Evolutionary conservation across 2,329 filamentous ascomycete species (phyloP).

Genomic region (Calonectria henricotiae): DNA sequence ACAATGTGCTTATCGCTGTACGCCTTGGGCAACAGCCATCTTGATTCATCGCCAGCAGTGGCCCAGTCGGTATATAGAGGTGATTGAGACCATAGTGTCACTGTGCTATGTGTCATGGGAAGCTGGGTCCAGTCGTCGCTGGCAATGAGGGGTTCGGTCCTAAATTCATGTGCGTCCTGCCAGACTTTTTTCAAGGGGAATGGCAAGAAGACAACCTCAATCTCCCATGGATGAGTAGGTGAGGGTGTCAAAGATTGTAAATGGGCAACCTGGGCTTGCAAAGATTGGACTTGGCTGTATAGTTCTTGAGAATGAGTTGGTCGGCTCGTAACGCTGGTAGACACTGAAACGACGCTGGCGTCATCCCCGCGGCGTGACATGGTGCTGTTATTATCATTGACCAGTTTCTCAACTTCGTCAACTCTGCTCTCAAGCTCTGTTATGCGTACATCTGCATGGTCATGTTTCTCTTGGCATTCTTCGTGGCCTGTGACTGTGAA

Average conservation of each 20-base stretch:
- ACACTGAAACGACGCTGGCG: conserved; percentile 66
- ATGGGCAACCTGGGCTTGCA: conserved; percentile 68
- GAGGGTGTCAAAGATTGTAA: conserved; percentile 78
- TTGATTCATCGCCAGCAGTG: conserved; percentile 63
- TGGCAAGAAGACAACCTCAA: conserved; percentile 84
- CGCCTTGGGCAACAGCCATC: conserved; percentile 80
- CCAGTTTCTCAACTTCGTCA: conserved; percentile 73
- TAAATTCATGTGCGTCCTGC: conserved; percentile 68
- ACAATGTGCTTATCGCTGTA: conserved; percentile 76
- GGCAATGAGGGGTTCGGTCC: conserved; percentile 56
- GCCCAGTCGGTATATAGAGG: conserved; percentile 67
- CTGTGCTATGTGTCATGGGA: conserved; percentile 65
- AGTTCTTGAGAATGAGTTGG: conserved; percentile 65
- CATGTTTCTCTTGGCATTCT: conserved; percentile 78
- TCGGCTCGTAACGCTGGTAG: conserved; percentile 62
- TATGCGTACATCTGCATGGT: conserved; percentile 77
- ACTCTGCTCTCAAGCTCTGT: conserved; percentile 79
- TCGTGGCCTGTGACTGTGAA: conserved; percentile 79
- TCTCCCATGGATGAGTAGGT: conserved; percentile 76
- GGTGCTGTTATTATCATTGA: conserved; percentile 64
- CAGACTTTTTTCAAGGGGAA: conserved; percentile 75
- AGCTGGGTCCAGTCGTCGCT: conserved; percentile 72
- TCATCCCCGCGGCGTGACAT: conserved; percentile 61
- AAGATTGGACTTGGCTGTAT: conserved; percentile 66
- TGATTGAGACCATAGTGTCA: conserved; percentile 65